Percentiles rank a stretch among this genome's conserved stretches.
Conservation (phyloP, 139 green algal genomes). For the Chlorella sp. region DNA sequence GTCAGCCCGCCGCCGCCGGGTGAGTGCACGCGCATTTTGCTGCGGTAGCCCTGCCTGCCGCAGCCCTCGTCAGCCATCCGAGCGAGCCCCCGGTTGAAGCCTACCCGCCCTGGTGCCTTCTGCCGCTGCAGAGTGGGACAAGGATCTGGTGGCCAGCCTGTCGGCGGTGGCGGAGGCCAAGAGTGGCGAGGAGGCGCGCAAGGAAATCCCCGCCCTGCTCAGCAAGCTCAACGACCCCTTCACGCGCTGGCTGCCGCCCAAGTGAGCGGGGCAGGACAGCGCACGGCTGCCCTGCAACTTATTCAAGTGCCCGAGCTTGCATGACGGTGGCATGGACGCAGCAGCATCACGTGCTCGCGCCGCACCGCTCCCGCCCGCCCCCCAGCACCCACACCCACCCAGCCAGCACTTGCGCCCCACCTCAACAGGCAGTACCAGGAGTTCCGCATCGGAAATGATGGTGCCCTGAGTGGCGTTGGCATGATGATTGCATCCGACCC, state of each 20-base stretch:
- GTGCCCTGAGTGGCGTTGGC: slow-evolving; percentile 93
- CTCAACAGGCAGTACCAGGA: slow-evolving; percentile 77
- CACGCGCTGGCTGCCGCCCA: slow-evolving; percentile 82
- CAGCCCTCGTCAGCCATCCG: too few relatives aligned
- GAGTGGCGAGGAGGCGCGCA: slow-evolving; percentile 45
- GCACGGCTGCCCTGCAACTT: too few relatives aligned
- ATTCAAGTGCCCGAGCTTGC: too few relatives aligned
- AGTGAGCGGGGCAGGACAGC: slow-evolving; percentile 46
- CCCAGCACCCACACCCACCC: neutral
- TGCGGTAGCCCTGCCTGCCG: neutral
- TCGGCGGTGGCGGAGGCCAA: neutral
- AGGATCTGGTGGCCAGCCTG: slow-evolving; percentile 31
- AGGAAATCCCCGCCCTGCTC: slow-evolving; percentile 78
- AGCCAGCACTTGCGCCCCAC: neutral
- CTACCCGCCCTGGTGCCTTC: neutral
- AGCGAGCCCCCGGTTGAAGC: neutral
- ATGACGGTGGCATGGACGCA: too few relatives aligned
- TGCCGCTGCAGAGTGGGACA: slow-evolving; percentile 49
- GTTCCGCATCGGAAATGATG: slow-evolving; percentile 85
- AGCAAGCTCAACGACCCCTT: slow-evolving; percentile 90
- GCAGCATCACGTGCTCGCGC: too few relatives aligned
- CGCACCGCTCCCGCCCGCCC: too few relatives aligned
- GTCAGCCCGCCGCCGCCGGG: slow-evolving; percentile 51
- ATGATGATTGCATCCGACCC: slow-evolving; percentile 86
- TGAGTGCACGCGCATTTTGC: neutral